Percentiles rank a stretch among this genome's conserved stretches.
phyloP scores from a whole-genome alignment of 2,329 filamentous ascomycete genomes.

The Neofusicoccum laricinum region DNA sequence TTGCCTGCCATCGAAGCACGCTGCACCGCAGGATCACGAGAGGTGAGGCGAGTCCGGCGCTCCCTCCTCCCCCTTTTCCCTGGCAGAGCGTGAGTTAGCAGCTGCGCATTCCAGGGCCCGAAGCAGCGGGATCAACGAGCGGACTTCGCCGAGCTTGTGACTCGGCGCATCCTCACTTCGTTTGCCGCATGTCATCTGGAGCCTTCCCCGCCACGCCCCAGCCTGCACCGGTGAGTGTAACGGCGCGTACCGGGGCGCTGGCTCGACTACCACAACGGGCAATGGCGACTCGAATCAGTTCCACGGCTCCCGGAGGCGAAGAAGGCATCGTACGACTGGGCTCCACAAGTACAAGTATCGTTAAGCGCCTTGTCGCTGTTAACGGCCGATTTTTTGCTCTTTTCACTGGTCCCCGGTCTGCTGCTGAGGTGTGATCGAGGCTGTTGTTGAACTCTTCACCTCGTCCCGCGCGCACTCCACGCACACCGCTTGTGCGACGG shows the following conservation, averaged over 20 bases:
- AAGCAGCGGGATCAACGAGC: conserved; percentile 9
- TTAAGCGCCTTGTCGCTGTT: conserved; percentile 8
- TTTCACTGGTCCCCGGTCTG: background rate
- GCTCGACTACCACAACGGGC: background rate
- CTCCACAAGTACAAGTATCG: conserved; percentile 8
- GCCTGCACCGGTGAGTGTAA: conserved; percentile 11
- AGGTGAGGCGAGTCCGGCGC: background rate
- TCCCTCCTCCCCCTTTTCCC: background rate
- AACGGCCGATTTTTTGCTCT: background rate
- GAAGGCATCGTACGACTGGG: conserved; percentile 10
- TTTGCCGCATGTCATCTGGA: conserved; percentile 12
- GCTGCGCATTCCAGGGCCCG: background rate
- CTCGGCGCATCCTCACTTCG: conserved; percentile 1
- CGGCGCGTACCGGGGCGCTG: background rate
- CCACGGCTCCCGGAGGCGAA: conserved; percentile 2
- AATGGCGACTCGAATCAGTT: conserved; percentile 12
- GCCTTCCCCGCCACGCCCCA: conserved; percentile 4
- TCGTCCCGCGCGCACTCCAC: conserved; percentile 5
- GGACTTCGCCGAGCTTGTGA: conserved; percentile 12
- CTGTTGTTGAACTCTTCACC: conserved; percentile 9
- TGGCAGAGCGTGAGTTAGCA: background rate
- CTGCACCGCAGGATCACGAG: background rate
- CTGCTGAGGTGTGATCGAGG: conserved; percentile 6
- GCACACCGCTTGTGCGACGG: conserved; percentile 9
- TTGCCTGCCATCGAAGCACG: background rate